Evolutionary conservation across 495 filamentous ascomycete species (phyloP), one percentile per base, ranked within the genome.

Genomic region (Margaritispora aquatica): DNA sequence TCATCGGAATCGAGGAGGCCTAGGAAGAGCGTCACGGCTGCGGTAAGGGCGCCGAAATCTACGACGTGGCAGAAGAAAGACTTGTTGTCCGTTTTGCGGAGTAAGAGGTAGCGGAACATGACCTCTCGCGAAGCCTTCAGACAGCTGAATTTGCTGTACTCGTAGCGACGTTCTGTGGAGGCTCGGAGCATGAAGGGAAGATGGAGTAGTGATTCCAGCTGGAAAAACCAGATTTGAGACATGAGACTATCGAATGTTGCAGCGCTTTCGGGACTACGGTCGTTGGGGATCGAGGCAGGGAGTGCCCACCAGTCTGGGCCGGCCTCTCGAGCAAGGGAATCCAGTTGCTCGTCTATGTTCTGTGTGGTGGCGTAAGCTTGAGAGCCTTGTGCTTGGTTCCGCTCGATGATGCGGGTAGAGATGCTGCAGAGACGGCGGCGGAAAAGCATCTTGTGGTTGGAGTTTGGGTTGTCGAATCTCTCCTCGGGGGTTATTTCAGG

Each of bases 61-160:
- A 75, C 64, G 38, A 75, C 71, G 8, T 72, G 72, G 36, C 74
- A 77, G 20, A 74, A 70, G 59, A 70, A 68, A 17, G 71, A 66
- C 1, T 66, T 62, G 50, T 67, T 71, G 51, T 62, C 69, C 8
- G 69, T 31, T 10, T 58, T 63, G 0, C 72, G 69, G 59, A 77
- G 74, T 19, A 69, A 48, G 44, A 77, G 61, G 58, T 74, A 78
- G 13, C 73, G 68, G 29, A 58, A 62, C 4, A 78, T 63, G 27
- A 80, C 68, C 55, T 74, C 70, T 15, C 77, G 66, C 20, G 73
- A 74, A 1, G 74, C 66, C 10, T 68, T 66, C 19, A 72, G 55
- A 51, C 75, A 80, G 11, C 69, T 70, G 19, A 68, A 67, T 60
- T 75, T 79, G 70, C 73, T 80, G 60, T 80, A 79, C 53, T 79